These are phyloP conservation scores for Diaporthe humulicola DNA, from an alignment of 2,329 filamentous ascomycete genomes.

Conservation along the genomic window DNA sequence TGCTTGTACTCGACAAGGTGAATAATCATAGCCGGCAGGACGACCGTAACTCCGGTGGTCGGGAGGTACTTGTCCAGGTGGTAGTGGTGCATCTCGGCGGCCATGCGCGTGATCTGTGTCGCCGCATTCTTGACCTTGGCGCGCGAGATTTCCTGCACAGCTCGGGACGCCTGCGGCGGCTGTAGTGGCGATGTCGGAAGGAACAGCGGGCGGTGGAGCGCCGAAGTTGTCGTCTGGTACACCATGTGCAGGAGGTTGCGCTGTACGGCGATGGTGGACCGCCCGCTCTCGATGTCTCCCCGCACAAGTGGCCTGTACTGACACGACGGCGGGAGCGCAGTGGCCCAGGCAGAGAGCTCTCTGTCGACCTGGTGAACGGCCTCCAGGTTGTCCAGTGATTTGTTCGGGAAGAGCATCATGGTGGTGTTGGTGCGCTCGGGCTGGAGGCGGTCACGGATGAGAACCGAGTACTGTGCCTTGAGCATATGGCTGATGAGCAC, in stretches of 20 bases:
- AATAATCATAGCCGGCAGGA: slow-evolving; percentile 93
- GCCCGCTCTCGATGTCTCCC: slow-evolving; percentile 70
- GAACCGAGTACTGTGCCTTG: slow-evolving; percentile 90
- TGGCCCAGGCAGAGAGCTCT: slow-evolving; percentile 83
- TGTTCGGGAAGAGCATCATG: slow-evolving; percentile 94
- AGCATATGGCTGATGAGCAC: slow-evolving; percentile 91
- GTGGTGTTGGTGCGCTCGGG: slow-evolving; percentile 80
- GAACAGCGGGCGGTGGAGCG: slow-evolving; percentile 91
- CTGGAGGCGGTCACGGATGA: slow-evolving; percentile 85
- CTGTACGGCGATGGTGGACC: slow-evolving; percentile 75
- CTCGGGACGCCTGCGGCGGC: slow-evolving; percentile 67
- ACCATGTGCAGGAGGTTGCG: slow-evolving; percentile 93
- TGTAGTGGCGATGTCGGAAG: slow-evolving; percentile 77
- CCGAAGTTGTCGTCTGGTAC: slow-evolving; percentile 91
- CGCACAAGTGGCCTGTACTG: slow-evolving; percentile 72
- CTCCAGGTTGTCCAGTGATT: slow-evolving; percentile 83
- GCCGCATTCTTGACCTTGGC: slow-evolving; percentile 87
- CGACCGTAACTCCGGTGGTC: slow-evolving; percentile 90
- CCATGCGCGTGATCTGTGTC: slow-evolving; percentile 86
- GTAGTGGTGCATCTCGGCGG: slow-evolving; percentile 79
- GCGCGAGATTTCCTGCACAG: slow-evolving; percentile 86
- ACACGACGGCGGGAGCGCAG: slow-evolving; percentile 78
- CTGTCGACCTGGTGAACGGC: slow-evolving; percentile 84
- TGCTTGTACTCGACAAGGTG: slow-evolving; percentile 94
- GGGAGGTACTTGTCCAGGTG: slow-evolving; percentile 85